Conservation (phyloP, 139 green algal genomes). For the Picochlorum sp. region DNA sequence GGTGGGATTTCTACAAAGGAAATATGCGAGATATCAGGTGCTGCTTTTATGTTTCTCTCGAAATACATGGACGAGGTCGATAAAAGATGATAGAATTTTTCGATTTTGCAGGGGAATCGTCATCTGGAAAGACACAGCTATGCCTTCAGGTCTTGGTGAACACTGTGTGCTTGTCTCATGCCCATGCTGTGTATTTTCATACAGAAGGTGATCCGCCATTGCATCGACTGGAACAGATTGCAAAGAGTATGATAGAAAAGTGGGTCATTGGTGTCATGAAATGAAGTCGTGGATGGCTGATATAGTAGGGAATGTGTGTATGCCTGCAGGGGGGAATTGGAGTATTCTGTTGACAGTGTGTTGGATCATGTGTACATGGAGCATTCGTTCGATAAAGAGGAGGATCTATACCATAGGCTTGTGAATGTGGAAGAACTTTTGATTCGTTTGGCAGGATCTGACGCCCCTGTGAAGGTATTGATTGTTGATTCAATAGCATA, state of each 20-base stretch:
- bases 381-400: not conserved
- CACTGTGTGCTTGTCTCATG: not conserved
- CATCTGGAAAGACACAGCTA: not conserved
- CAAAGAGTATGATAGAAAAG: not conserved
- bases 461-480: constrained; percentile 30
- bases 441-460: not conserved
- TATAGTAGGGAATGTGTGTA: no score
- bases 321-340: no score
- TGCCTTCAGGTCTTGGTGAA: not conserved
- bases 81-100: no score
- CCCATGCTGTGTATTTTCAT: not conserved
- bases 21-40: no score
- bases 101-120: not conserved
- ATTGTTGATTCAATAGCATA: constrained; percentile 69
- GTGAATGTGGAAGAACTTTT: not conserved
- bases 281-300: no score
- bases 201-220: constrained; percentile 1
- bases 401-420: not conserved
- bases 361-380: no score
- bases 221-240: not conserved
- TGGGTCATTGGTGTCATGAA: no score
- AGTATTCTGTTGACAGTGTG: no score
- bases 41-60: no score
- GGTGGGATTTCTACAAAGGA: no score
- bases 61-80: no score